Conservation (phyloP, 768 basidiomycete species). For the Russula sp. region DNA sequence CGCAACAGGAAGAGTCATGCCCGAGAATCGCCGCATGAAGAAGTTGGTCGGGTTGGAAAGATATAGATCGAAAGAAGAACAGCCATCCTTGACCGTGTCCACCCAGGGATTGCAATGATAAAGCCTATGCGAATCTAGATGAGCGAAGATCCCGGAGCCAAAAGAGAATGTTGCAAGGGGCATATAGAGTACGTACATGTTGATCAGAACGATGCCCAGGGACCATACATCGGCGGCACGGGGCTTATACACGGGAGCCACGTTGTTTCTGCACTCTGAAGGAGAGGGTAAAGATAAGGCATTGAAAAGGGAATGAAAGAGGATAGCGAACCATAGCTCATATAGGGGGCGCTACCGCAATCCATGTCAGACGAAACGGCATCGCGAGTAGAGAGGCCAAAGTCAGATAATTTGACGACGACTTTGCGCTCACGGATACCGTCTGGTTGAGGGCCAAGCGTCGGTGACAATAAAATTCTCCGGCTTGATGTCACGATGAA, state of each 20-base stretch:
- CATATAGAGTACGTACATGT: slow-evolving; percentile 61
- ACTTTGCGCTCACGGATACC: slow-evolving; percentile 78
- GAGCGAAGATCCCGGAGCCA: slow-evolving; percentile 22
- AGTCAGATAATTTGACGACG: slow-evolving; percentile 94
- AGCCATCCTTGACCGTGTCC: slow-evolving; percentile 80
- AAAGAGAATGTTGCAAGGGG: slow-evolving; percentile 18
- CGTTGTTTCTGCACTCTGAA: slow-evolving; percentile 95
- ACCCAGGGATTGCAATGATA: slow-evolving; percentile 99
- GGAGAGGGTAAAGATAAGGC: slow-evolving; percentile 23
- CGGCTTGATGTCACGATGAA: slow-evolving; percentile 98
- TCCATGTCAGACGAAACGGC: slow-evolving; percentile 92
- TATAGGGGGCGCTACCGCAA: slow-evolving; percentile 97
- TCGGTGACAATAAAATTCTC: slow-evolving; percentile 98
- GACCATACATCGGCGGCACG: slow-evolving; percentile 99
- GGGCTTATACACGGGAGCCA: slow-evolving; percentile 90
- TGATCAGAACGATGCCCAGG: slow-evolving; percentile 96
- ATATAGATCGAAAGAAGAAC: slow-evolving; percentile 79
- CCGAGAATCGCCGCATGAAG: slow-evolving; percentile 86
- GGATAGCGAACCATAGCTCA: slow-evolving; percentile 81
- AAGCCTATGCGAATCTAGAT: slow-evolving; percentile 51
- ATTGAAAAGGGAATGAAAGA: slow-evolving; percentile 14
- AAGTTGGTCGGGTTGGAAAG: slow-evolving; percentile 76
- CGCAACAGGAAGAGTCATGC: slow-evolving; percentile 83
- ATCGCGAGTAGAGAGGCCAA: slow-evolving; percentile 91
- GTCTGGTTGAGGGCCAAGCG: slow-evolving; percentile 56